Conservation (phyloP, 169 alveolate species). For the Cryptosporidium baileyi region DNA sequence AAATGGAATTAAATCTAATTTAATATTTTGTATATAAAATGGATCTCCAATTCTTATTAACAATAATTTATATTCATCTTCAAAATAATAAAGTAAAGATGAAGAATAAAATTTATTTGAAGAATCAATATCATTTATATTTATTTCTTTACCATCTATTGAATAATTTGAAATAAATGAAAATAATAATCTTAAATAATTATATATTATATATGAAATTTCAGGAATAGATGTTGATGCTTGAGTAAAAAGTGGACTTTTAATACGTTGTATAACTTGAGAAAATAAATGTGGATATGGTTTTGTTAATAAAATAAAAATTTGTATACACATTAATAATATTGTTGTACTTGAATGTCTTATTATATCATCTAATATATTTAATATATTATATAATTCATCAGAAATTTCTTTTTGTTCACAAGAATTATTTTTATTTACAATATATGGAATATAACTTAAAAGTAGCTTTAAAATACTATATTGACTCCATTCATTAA, state of each 20-base stretch:
- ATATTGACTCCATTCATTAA: constrained; percentile 97
- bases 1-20: constrained; percentile 80
- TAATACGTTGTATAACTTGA: constrained; percentile 51
- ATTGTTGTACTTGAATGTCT: constrained; percentile 44
- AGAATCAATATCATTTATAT: background rate
- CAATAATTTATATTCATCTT: constrained; percentile 79
- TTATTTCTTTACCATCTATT: background rate
- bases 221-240: constrained; percentile 66
- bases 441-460: background rate
- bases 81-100: background rate
- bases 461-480: constrained; percentile 78
- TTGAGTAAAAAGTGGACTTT: constrained; percentile 42
- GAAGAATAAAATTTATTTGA: background rate
- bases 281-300: constrained; percentile 9
- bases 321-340: constrained; percentile 5
- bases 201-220: constrained; percentile 26
- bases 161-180: constrained; percentile 36
- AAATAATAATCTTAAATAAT: constrained; percentile 13
- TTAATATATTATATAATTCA: constrained; percentile 3
- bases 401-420: background rate
- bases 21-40: constrained; percentile 81
- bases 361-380: constrained; percentile 23
- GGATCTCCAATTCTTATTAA: constrained; percentile 85
- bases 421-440: background rate
- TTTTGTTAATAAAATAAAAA: constrained; percentile 28